Percentiles rank a stretch among this genome's conserved stretches.
Evolutionary conservation across 805 yeast species (phyloP).

Genomic region (Nakazawaea ambrosiae): DNA sequence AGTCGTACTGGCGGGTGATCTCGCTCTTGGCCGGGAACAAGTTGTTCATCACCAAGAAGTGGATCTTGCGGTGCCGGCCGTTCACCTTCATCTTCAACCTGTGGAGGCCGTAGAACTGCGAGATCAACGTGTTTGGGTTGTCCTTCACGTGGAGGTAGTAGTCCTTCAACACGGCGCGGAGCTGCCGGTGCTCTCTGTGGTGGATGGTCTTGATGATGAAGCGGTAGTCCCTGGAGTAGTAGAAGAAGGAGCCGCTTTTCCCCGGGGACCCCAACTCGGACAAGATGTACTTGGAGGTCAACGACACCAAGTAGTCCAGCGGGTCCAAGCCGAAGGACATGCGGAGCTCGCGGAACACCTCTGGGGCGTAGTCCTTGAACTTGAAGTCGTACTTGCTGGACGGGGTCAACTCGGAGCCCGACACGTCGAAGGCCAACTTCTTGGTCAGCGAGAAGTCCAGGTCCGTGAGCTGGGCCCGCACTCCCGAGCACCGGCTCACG

Average conservation of each 20-base stretch:
- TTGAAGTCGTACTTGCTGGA: conserved; percentile 93
- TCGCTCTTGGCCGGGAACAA: conserved; percentile 90
- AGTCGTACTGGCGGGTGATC: conserved; percentile 78
- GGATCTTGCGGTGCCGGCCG: conserved; percentile 59
- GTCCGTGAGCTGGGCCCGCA: conserved; percentile 64
- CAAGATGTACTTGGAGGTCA: conserved; percentile 87
- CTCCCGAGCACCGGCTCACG: conserved; percentile 85
- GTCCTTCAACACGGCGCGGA: conserved; percentile 63
- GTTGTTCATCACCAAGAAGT: conserved; percentile 94
- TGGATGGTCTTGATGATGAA: conserved; percentile 95
- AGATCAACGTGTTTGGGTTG: conserved; percentile 82
- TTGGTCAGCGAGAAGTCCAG: conserved; percentile 66
- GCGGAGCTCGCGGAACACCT: conserved; percentile 83
- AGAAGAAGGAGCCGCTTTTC: conserved; percentile 92
- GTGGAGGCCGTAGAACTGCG: conserved; percentile 96
- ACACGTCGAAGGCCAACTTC: conserved; percentile 79
- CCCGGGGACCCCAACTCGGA: conserved; percentile 95
- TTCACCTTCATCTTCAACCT: conserved; percentile 70
- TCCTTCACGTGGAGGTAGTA: conserved; percentile 75
- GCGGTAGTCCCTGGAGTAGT: conserved; percentile 87
- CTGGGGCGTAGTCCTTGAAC: conserved; percentile 94
- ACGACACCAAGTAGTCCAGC: conserved; percentile 87
- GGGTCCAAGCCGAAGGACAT: conserved; percentile 82
- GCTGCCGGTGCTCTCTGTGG: conserved; percentile 83
- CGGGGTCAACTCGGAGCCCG: conserved; percentile 86